Percentiles rank a stretch among this genome's conserved stretches.
Evolutionary conservation across 306 rosid species (phyloP).

Genomic region (Vigna mungo): DNA sequence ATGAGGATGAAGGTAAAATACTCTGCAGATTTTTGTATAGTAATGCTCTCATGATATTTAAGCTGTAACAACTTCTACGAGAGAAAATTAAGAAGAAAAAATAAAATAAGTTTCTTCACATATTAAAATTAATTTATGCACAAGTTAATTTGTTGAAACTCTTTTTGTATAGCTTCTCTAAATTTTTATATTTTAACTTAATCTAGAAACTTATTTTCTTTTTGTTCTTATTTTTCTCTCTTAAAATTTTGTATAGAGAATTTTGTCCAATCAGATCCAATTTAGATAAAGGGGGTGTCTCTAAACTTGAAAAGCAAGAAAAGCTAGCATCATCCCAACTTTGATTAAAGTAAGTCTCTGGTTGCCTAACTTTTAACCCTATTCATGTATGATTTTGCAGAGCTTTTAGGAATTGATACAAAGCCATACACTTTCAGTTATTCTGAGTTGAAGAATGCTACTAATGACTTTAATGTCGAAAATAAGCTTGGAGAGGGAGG

Average conservation of each 20-base stretch:
- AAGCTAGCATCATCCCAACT: neutral
- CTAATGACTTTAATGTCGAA: slow-evolving; percentile 61
- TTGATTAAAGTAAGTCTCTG: neutral
- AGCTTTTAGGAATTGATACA: slow-evolving; percentile 68
- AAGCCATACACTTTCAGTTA: slow-evolving; percentile 74
- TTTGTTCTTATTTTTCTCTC: neutral
- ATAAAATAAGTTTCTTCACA: too few relatives aligned
- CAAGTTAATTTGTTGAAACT: too few relatives aligned
- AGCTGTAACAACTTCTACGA: too few relatives aligned
- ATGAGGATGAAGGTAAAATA: slow-evolving; percentile 65
- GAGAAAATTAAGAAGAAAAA: too few relatives aligned
- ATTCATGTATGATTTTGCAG: slow-evolving; percentile 55
- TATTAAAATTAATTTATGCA: too few relatives aligned
- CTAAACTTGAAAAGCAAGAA: neutral
- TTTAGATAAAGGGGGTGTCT: neutral
- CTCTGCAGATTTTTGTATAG: neutral
- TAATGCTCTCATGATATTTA: neutral
- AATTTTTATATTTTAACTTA: too few relatives aligned
- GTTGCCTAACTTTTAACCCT: slow-evolving; percentile 16
- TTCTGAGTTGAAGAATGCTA: slow-evolving; percentile 67
- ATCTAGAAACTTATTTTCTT: too few relatives aligned
- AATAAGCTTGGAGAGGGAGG: slow-evolving; percentile 92
- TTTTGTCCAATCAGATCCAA: too few relatives aligned
- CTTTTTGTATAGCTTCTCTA: too few relatives aligned
- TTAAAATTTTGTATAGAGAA: neutral